These are phyloP conservation scores for Verticillium isaacii DNA, from an alignment of 2,329 filamentous ascomycete species.

Conservation along the genomic window DNA sequence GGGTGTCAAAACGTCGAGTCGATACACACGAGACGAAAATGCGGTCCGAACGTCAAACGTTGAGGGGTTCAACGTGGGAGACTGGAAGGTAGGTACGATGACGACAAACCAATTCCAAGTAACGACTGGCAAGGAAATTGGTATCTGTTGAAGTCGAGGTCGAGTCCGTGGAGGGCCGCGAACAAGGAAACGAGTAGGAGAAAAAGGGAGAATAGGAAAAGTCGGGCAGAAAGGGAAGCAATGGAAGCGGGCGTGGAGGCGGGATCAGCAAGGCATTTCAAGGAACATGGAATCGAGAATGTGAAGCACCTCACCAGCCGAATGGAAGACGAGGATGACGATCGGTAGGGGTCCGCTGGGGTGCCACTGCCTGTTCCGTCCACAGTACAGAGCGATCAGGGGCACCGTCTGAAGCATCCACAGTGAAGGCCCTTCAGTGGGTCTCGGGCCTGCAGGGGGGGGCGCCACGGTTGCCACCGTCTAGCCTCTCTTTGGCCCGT, in stretches of 20 bases:
- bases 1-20: not conserved
- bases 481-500: not conserved
- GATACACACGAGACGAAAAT: not conserved
- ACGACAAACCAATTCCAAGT: constrained; percentile 8
- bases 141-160: constrained; percentile 2
- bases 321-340: constrained; percentile 2
- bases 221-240: constrained; percentile 9
- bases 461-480: not conserved
- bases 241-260: constrained; percentile 7
- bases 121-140: constrained; percentile 12
- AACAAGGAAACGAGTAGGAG: constrained; percentile 3
- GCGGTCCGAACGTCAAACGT: constrained; percentile 1
- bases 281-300: constrained; percentile 5
- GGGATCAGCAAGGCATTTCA: constrained; percentile 10
- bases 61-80: not conserved
- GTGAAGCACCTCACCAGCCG: constrained; percentile 6
- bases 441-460: not conserved
- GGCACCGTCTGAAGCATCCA: not conserved
- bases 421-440: not conserved
- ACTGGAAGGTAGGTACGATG: not conserved
- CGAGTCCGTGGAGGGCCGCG: not conserved
- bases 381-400: not conserved
- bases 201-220: constrained; percentile 6
- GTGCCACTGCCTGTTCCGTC: not conserved
- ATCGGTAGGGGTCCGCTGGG: not conserved